Percentiles rank a stretch among this genome's conserved stretches.
Conservation (phyloP, 768 basidiomycete species). For the Tricholomella constricta region DNA sequence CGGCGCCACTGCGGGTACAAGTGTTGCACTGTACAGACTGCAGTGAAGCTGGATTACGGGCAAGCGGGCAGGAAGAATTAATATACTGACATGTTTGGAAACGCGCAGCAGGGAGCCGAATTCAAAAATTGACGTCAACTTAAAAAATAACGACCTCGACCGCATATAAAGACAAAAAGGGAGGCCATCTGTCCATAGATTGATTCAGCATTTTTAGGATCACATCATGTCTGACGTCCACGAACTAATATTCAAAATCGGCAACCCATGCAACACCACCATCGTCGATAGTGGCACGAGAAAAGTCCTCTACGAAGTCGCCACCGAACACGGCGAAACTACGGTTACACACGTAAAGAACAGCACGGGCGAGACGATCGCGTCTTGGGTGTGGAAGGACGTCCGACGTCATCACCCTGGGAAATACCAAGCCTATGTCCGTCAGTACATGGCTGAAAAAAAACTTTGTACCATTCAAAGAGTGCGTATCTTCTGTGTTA, state of each 20-base stretch:
- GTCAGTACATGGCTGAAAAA: slow-evolving; percentile 41
- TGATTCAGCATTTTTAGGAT: background rate
- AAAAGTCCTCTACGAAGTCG: slow-evolving; percentile 37
- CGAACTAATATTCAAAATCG: slow-evolving; percentile 36
- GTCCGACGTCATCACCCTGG: slow-evolving; percentile 40
- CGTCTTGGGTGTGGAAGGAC: slow-evolving; percentile 41
- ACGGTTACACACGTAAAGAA: slow-evolving; percentile 36
- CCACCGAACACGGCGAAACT: slow-evolving; percentile 32
- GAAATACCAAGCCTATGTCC: slow-evolving; percentile 29
- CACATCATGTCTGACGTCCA: slow-evolving; percentile 18
- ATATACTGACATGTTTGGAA: too few species aligned
- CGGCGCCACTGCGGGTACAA: too few species aligned
- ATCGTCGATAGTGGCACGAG: slow-evolving; percentile 32
- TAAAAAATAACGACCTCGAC: too few species aligned
- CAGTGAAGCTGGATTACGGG: too few species aligned
- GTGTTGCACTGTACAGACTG: too few species aligned
- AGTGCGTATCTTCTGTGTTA: slow-evolving; percentile 26
- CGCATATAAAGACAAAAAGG: too few species aligned
- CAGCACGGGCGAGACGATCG: slow-evolving; percentile 33
- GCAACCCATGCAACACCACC: slow-evolving; percentile 45
- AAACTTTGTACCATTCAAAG: slow-evolving; percentile 40
- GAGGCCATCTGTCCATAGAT: background rate
- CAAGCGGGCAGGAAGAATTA: too few species aligned
- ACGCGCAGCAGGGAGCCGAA: too few species aligned
- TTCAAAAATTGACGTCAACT: too few species aligned